These are phyloP conservation scores for Fusarium hainanense DNA, from an alignment of 2,329 filamentous ascomycete genomes.

Conservation along the genomic window DNA sequence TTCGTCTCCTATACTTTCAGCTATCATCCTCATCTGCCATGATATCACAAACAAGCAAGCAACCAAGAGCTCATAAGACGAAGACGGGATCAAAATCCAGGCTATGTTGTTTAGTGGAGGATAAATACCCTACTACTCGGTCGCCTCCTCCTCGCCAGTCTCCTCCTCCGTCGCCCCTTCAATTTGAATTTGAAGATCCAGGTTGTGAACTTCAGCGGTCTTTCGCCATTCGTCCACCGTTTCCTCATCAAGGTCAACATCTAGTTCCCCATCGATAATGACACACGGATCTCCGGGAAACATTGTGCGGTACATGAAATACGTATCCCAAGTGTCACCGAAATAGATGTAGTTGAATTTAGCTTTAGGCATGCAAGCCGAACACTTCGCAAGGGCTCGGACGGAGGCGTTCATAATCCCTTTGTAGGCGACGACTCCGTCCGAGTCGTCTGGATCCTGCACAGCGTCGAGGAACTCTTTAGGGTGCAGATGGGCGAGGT, in stretches of 20 bases:
- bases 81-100: no score
- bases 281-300: background rate
- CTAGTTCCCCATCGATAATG: background rate
- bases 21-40: no score
- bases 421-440: background rate
- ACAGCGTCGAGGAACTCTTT: background rate
- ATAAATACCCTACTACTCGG: rapidly evolving
- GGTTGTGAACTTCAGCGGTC: background rate
- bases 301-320: background rate
- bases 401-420: background rate
- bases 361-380: background rate
- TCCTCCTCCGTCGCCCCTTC: no score
- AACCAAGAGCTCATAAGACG: no score
- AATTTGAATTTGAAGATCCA: background rate
- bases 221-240: background rate
- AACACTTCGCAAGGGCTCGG: background rate
- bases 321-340: background rate
- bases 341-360: background rate
- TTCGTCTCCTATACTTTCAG: no score
- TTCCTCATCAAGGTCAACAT: background rate
- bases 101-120: no score
- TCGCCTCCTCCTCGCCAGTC: background rate
- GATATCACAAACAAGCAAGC: no score
- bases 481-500: rapidly evolving
- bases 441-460: background rate